A percentile compares a stretch with the other conserved stretches of the same genome.
These are phyloP conservation scores for Phaeolepiota aurea DNA, from an alignment of 768 basidiomycete species.

Conservation along the genomic window DNA sequence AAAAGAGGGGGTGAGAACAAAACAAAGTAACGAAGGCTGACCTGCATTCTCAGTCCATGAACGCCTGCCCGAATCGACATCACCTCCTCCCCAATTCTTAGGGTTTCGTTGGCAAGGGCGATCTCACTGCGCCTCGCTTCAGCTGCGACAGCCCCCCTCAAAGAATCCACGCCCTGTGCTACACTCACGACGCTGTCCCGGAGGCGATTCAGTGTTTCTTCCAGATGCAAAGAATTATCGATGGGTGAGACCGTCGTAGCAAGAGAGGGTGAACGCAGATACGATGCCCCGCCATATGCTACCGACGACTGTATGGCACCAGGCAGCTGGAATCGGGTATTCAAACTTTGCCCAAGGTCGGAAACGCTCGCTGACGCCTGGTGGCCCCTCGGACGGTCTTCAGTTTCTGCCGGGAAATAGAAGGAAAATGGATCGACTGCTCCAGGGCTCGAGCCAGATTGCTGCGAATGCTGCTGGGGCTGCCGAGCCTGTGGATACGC, in stretches of 20 bases:
- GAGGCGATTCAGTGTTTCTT: conserved; percentile 50
- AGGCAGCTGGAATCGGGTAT: neutral
- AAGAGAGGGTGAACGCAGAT: conserved; percentile 8
- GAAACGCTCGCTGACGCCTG: conserved; percentile 4
- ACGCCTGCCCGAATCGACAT: conserved; percentile 59
- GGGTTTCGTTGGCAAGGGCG: conserved; percentile 59
- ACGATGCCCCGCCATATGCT: conserved; percentile 1
- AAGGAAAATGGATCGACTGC: conserved; percentile 7
- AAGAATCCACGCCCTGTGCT: conserved; percentile 36
- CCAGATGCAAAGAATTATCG: conserved; percentile 52
- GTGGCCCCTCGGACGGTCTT: conserved; percentile 6
- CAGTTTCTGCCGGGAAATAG: conserved; percentile 9
- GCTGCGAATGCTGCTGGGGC: neutral
- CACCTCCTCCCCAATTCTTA: conserved; percentile 68
- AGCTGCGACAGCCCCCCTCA: conserved; percentile 21
- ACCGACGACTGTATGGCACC: neutral
- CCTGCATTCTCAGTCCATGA: conserved; percentile 77
- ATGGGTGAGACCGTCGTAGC: conserved; percentile 31
- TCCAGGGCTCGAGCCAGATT: neutral
- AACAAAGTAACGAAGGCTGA: conserved; percentile 13
- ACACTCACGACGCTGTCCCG: conserved; percentile 57
- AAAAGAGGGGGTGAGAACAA: neutral
- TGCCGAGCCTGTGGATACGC: neutral
- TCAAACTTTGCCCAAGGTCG: neutral
- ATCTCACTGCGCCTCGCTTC: conserved; percentile 48